phyloP scores from a whole-genome alignment of 148 eudicot species.

The Fagopyrum esculentum region DNA sequence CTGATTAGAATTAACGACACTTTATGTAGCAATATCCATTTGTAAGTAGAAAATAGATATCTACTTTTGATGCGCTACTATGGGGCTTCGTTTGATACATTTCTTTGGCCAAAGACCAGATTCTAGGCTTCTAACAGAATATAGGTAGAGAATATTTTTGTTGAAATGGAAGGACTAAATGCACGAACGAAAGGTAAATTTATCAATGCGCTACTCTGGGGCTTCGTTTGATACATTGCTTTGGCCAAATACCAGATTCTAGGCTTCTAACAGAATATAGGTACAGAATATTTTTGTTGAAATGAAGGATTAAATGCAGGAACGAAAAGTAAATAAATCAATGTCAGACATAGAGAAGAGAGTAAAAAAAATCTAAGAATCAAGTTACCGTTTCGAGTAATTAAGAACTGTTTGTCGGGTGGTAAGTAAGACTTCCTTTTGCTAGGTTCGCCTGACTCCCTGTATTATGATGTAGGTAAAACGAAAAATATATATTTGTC shows the following conservation, averaged over 20 bases:
- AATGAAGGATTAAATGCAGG: neutral
- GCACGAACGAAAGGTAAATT: neutral
- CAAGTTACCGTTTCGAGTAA: conserved; percentile 81
- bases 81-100: neutral
- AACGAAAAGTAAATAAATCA: neutral
- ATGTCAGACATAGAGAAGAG: neutral
- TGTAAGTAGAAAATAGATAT: neutral
- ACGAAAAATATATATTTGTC: neutral
- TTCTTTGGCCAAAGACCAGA: neutral
- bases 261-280: neutral
- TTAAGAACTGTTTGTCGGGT: conserved; percentile 73
- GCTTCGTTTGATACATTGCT: neutral
- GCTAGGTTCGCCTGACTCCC: conserved; percentile 97
- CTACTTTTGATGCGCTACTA: neutral
- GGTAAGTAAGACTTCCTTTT: conserved; percentile 91
- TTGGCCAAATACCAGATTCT: neutral
- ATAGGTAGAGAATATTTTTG: neutral
- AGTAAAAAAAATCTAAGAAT: neutral
- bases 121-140: neutral
- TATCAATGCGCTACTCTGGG: neutral
- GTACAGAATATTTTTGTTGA: neutral
- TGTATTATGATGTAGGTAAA: conserved; percentile 22
- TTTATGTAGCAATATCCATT: neutral
- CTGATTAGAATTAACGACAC: neutral
- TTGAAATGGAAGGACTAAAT: neutral